Evolutionary conservation across 1,284 basidiomycete species (phyloP).

Genomic region (Xerocomus cyaneibrunnescens): DNA sequence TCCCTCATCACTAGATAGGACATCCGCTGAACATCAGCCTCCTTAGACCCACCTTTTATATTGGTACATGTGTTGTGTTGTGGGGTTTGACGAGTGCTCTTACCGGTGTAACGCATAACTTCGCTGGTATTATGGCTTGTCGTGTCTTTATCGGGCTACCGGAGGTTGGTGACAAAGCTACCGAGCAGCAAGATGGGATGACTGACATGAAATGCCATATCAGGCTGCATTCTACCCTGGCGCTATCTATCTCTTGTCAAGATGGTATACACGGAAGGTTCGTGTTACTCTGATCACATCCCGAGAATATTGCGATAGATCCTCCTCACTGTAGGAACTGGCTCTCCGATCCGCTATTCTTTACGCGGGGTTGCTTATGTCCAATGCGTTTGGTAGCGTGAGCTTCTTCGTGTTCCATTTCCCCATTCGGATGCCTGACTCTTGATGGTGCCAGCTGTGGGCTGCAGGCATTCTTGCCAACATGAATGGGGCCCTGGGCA

Average conservation of each 20-base stretch:
- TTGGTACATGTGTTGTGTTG: not conserved
- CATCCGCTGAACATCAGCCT: no score
- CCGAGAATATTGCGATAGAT: no score
- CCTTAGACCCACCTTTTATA: not conserved
- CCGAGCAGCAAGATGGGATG: no score
- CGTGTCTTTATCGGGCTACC: constrained; percentile 3
- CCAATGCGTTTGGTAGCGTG: no score
- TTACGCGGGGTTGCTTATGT: no score
- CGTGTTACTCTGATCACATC: no score
- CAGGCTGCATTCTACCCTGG: constrained; percentile 3
- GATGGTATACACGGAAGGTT: no score
- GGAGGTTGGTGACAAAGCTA: not conserved
- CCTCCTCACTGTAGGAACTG: no score
- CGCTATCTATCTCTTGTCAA: no score
- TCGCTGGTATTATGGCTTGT: not conserved
- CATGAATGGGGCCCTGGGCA: not conserved
- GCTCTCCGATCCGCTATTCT: no score
- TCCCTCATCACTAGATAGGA: not conserved
- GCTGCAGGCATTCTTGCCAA: not conserved
- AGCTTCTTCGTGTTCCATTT: no score
- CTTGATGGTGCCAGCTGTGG: not conserved
- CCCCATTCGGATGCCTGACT: not conserved
- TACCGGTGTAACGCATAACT: not conserved
- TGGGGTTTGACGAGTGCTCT: constrained; percentile 4
- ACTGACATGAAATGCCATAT: not conserved